These are phyloP conservation scores for Talaromyces sp. DNA, from an alignment of 2,329 filamentous ascomycete genomes.

Conservation along the genomic window DNA sequence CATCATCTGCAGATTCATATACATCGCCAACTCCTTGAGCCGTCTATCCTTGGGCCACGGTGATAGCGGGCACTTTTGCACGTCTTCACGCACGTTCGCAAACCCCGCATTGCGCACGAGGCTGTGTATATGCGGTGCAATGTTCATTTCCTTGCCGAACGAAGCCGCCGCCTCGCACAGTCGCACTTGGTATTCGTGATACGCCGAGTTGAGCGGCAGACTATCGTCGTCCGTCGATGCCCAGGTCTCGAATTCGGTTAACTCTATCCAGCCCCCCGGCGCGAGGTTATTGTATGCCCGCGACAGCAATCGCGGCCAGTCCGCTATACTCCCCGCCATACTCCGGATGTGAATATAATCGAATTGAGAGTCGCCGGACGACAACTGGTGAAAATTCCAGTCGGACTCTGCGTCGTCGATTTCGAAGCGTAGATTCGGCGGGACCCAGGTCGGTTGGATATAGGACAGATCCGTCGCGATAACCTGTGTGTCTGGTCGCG, in stretches of 20 bases:
- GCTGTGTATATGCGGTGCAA: constrained; percentile 33
- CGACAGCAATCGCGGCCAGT: constrained; percentile 28
- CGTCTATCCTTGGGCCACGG: constrained; percentile 23
- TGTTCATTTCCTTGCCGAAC: constrained; percentile 27
- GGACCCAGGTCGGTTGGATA: constrained; percentile 22
- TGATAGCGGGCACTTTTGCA: constrained; percentile 43
- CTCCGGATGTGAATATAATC: constrained; percentile 31
- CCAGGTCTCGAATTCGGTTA: constrained; percentile 31
- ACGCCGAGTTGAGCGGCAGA: constrained; percentile 23
- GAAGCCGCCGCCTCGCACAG: constrained; percentile 23
- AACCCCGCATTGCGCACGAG: constrained; percentile 52
- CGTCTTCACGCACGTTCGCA: constrained; percentile 43
- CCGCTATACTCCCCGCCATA: constrained; percentile 27
- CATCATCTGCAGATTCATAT: constrained; percentile 22
- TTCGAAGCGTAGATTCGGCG: constrained; percentile 18
- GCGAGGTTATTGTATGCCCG: constrained; percentile 26
- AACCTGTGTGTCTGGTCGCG: constrained; percentile 17
- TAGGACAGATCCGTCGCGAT: constrained; percentile 23
- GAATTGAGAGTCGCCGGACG: constrained; percentile 18
- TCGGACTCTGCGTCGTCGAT: constrained; percentile 28
- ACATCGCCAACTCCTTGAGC: constrained; percentile 21
- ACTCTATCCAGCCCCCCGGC: constrained; percentile 30
- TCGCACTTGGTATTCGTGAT: constrained; percentile 22
- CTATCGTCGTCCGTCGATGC: constrained; percentile 28
- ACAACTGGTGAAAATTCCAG: constrained; percentile 25